These are phyloP conservation scores for Lanmaoa pseudosensibilis DNA, from an alignment of 768 basidiomycete genomes.

Conservation along the genomic window DNA sequence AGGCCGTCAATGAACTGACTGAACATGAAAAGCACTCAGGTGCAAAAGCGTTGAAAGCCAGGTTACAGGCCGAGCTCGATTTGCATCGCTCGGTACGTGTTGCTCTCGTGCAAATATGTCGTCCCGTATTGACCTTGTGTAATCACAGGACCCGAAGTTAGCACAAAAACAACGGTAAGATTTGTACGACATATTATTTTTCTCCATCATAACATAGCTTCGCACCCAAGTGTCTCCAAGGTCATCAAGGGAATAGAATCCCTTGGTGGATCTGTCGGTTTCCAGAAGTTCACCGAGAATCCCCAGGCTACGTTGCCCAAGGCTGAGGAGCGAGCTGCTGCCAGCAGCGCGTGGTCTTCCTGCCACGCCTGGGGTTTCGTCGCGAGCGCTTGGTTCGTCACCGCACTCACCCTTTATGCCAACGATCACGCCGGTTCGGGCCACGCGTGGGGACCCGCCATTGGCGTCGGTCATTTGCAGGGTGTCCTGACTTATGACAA, in stretches of 20 bases:
- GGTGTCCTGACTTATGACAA: neutral
- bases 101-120: no score
- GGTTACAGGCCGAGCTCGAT: conserved; percentile 1
- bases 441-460: neutral
- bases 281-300: neutral
- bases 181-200: neutral
- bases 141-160: neutral
- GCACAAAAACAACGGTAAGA: conserved; percentile 2
- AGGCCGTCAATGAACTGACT: neutral
- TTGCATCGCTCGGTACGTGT: neutral
- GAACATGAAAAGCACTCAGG: neutral
- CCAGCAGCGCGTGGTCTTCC: neutral
- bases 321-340: no score
- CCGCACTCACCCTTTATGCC: neutral
- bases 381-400: neutral
- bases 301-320: neutral
- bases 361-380: neutral
- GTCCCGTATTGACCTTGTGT: neutral
- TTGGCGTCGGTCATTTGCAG: neutral
- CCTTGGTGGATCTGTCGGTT: conserved; percentile 1
- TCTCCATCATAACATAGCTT: neutral
- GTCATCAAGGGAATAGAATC: conserved; percentile 2
- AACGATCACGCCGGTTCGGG: neutral
- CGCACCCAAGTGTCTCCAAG: neutral
- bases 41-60: neutral